Evolutionary conservation across 352 stramenopile species (phyloP), one percentile per base, ranked within the genome.

Genomic region (Thalassiosira hispida): DNA sequence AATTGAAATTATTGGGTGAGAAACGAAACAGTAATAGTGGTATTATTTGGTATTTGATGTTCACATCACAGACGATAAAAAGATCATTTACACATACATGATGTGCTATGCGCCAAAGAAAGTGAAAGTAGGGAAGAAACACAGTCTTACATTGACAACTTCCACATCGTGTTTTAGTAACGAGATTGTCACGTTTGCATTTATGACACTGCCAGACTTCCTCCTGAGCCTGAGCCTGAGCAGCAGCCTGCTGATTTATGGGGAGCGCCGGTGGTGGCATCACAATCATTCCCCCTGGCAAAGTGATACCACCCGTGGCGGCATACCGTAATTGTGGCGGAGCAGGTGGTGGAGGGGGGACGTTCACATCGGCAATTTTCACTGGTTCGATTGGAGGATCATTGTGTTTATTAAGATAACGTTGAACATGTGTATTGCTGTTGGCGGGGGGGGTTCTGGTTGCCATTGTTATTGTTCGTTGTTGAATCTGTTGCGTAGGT

Each of bases 201-300:
- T 69, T 69, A 22, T 38, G 11, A 57, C 60, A 69, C 4, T 20
- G 18, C 60, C 60, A 69, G 6, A 38, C 3, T 18, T 38, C 51
- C 4, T 60, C 18, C 16, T n/a, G 6, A 23, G 6, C 49, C 49
- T n/a, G 12, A 49, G 42, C 42, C 42, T 49, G 12, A n/a, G 18
- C 46, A 7, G 46, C 46, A 27, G 46, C 46, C 42, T n/a, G 49
- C 5, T 57, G 49, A 6, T 11, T 14, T 14, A 42, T 42, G 35
- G 23, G 51, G 12, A n/a, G 51, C 51, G 51, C 5, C 5, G 51
- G 8, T 16, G 51, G 51, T 4, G 18, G 18, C 16, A 14, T n/a
- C 4, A 40, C 5, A 31, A 4, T 2, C 51, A 29, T 38, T 18
- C 23, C 51, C 23, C 2, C 8, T 16, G 51, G 51, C 11, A 60